Evolutionary conservation across 2,329 filamentous ascomycete genomes (phyloP).

Genomic region (Alternaria postmessia): DNA sequence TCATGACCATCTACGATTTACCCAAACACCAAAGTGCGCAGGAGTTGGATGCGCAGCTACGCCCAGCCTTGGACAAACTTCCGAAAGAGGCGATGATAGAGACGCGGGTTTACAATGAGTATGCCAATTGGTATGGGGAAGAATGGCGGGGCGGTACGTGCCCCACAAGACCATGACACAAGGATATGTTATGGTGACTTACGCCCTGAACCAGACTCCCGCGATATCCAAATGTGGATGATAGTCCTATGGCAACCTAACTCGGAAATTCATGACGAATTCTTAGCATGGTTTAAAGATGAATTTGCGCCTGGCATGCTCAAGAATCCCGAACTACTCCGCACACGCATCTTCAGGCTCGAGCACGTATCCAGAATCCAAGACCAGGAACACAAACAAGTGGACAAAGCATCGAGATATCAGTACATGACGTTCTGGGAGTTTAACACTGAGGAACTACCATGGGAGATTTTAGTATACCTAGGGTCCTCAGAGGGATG

Average conservation of each 20-base stretch:
- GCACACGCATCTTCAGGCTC: constrained; percentile 22
- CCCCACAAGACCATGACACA: not conserved
- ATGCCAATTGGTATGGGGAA: constrained; percentile 14
- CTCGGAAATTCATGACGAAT: constrained; percentile 16
- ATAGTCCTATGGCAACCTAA: constrained; percentile 23
- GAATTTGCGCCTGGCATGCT: constrained; percentile 26
- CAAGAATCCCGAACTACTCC: constrained; percentile 23
- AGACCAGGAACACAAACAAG: constrained; percentile 7
- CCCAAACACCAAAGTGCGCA: constrained; percentile 10
- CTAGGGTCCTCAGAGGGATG: constrained; percentile 23
- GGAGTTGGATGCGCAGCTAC: constrained; percentile 17
- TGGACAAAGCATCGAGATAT: constrained; percentile 10
- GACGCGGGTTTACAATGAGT: constrained; percentile 17
- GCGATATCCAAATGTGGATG: constrained; percentile 22
- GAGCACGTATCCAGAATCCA: constrained; percentile 17
- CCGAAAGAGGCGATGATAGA: constrained; percentile 17
- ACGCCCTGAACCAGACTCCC: constrained; percentile 12
- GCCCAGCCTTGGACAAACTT: constrained; percentile 6
- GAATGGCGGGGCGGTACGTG: constrained; percentile 23
- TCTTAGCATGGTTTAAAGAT: constrained; percentile 20
- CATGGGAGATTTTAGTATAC: constrained; percentile 28
- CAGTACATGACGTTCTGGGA: constrained; percentile 30
- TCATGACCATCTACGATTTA: constrained; percentile 24
- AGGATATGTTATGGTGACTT: not conserved
- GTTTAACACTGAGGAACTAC: constrained; percentile 23